Percentiles rank a stretch among this genome's conserved stretches.
Conservation (phyloP, 305 asterid genomes). For the Caryopteris hybrid region DNA sequence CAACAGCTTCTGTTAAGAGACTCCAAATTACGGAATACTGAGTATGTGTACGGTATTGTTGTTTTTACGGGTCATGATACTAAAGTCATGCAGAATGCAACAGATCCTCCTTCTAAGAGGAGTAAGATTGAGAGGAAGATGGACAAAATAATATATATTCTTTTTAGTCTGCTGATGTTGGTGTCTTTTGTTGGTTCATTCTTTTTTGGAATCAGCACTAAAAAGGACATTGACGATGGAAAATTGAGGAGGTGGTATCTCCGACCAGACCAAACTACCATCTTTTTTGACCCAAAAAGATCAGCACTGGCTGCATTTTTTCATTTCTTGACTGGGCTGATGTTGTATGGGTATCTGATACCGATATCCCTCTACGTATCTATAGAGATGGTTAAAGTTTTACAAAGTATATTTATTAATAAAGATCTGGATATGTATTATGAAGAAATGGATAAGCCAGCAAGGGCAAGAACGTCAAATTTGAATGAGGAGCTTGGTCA, state of each 20-base stretch:
- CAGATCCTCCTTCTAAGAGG: conserved; percentile 95
- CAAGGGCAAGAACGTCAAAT: conserved; percentile 90
- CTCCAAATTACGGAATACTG: conserved; percentile 83
- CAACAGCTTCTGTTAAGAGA: conserved; percentile 83
- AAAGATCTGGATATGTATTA: conserved; percentile 86
- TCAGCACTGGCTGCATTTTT: conserved; percentile 61
- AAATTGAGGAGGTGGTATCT: conserved; percentile 86
- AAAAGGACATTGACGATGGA: conserved; percentile 45
- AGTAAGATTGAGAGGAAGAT: conserved; percentile 82
- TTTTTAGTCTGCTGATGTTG: conserved; percentile 63
- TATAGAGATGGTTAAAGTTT: conserved; percentile 85
- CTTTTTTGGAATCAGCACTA: conserved; percentile 74
- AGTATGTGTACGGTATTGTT: conserved; percentile 70
- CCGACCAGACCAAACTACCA: conserved; percentile 54
- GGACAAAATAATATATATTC: conserved; percentile 85
- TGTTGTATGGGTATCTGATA: conserved; percentile 88
- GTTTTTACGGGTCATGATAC: conserved; percentile 94
- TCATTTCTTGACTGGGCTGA: conserved; percentile 89
- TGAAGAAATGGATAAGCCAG: conserved; percentile 80
- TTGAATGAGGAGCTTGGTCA: conserved; percentile 96
- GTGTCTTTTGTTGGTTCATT: conserved; percentile 76
- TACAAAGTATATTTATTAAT: conserved; percentile 80
- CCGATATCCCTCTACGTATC: conserved; percentile 94
- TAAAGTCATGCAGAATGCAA: conserved; percentile 91
- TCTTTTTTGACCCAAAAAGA: conserved; percentile 56